Conservation (phyloP, 2,329 filamentous ascomycete species). For the Capronia coronata region DNA sequence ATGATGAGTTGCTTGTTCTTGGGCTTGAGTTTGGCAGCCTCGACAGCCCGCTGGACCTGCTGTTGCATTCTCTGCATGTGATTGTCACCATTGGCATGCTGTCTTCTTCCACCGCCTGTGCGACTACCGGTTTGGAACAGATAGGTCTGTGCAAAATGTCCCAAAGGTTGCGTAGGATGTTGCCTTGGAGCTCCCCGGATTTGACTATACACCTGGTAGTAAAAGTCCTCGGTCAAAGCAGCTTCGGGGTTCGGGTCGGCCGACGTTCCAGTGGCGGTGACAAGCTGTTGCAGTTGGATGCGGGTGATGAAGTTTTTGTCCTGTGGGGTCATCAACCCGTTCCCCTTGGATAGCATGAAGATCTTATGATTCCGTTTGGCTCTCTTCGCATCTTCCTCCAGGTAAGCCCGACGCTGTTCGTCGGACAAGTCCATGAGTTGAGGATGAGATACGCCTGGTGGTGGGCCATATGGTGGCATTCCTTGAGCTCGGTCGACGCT, state of each 20-base stretch:
- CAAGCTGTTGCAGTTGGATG: slow-evolving; percentile 93
- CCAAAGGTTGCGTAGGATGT: slow-evolving; percentile 85
- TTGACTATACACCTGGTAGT: slow-evolving; percentile 95
- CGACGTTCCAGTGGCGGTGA: slow-evolving; percentile 82
- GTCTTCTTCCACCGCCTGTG: slow-evolving; percentile 61
- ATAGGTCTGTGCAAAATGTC: slow-evolving; percentile 96
- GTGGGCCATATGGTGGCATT: slow-evolving; percentile 7
- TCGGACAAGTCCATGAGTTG: slow-evolving; percentile 71
- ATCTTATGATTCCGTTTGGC: slow-evolving; percentile 99
- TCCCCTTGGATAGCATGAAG: slow-evolving; percentile 83
- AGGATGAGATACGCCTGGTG: slow-evolving; percentile 57
- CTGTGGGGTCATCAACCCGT: slow-evolving; percentile 96
- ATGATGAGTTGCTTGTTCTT: slow-evolving; percentile 97
- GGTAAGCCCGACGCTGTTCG: slow-evolving; percentile 72
- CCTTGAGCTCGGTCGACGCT: slow-evolving; percentile 32
- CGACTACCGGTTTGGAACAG: slow-evolving; percentile 89
- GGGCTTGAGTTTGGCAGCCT: slow-evolving; percentile 92
- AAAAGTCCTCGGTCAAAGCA: slow-evolving; percentile 86
- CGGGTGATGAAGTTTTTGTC: slow-evolving; percentile 99
- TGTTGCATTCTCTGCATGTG: slow-evolving; percentile 99
- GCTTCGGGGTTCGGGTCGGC: slow-evolving; percentile 74
- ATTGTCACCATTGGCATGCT: slow-evolving; percentile 81
- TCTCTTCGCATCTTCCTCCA: slow-evolving; percentile 86
- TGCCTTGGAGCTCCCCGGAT: slow-evolving; percentile 85
- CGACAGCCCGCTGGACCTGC: slow-evolving; percentile 92